Conservation (phyloP, 371 early-diverging fungal species). For the Saksenaea vasiformis region DNA sequence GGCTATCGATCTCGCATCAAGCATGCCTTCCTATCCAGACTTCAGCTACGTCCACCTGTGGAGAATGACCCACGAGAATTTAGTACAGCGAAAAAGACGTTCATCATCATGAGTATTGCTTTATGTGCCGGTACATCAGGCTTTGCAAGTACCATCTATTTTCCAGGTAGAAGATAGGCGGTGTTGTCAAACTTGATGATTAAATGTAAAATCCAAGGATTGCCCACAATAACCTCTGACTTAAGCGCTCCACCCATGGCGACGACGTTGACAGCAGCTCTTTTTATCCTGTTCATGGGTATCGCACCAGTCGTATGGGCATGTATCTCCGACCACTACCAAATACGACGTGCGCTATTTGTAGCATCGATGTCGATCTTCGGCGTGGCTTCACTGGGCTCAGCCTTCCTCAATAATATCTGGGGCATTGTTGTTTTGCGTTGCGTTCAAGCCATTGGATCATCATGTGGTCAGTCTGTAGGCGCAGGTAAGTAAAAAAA, state of each 20-base stretch:
- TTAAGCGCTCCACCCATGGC: slow-evolving; percentile 19
- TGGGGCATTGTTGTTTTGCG: slow-evolving; percentile 66
- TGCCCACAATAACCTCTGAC: slow-evolving; percentile 10
- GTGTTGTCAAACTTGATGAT: background rate
- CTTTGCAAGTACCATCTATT: slow-evolving; percentile 1
- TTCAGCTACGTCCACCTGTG: slow-evolving; percentile 23
- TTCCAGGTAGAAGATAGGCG: background rate
- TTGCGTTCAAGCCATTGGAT: slow-evolving; percentile 70
- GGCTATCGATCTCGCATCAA: background rate
- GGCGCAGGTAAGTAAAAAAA: slow-evolving; percentile 55
- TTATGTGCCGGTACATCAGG: slow-evolving; percentile 28
- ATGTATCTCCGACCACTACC: slow-evolving; percentile 57
- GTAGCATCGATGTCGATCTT: slow-evolving; percentile 61
- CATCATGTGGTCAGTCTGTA: slow-evolving; percentile 63
- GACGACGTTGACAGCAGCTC: slow-evolving; percentile 41
- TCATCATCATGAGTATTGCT: slow-evolving; percentile 21
- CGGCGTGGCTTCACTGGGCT: slow-evolving; percentile 63
- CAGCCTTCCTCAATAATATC: slow-evolving; percentile 61
- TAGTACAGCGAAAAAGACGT: slow-evolving; percentile 10
- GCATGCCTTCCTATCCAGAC: slow-evolving; percentile 2
- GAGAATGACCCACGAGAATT: slow-evolving; percentile 30
- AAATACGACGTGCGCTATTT: slow-evolving; percentile 56
- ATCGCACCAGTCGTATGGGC: slow-evolving; percentile 58
- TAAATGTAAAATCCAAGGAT: background rate
- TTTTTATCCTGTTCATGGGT: slow-evolving; percentile 48